Evolutionary conservation across 495 filamentous ascomycete genomes (phyloP).

Genomic region (Xanthoparmelia taractica): DNA sequence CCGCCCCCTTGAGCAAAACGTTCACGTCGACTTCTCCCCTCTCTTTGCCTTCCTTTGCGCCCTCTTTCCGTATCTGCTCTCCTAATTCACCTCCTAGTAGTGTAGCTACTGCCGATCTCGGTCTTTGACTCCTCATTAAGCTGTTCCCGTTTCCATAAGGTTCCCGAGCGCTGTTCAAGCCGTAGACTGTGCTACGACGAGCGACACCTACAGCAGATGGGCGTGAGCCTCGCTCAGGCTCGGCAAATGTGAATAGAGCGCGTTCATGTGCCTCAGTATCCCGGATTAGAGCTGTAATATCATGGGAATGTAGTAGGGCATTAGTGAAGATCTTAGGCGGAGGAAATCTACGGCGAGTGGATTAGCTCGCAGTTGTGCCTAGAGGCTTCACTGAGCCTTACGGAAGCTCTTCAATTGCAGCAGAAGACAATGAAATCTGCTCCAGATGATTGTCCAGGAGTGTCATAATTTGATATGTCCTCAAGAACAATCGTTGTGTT

Average conservation of each 20-base stretch:
- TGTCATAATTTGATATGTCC: conserved; percentile 44
- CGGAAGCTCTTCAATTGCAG: conserved; percentile 78
- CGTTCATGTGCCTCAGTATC: conserved; percentile 95
- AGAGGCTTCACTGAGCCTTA: conserved; percentile 35
- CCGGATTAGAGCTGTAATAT: conserved; percentile 89
- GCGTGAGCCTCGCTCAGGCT: conserved; percentile 27
- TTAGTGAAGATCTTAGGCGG: conserved; percentile 94
- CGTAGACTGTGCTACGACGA: conserved; percentile 42
- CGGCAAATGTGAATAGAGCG: conserved; percentile 83
- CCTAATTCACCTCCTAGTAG: conserved; percentile 84
- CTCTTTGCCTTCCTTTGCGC: conserved; percentile 40
- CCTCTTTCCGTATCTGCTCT: conserved; percentile 61
- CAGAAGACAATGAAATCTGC: conserved; percentile 77
- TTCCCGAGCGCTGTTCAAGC: conserved; percentile 35
- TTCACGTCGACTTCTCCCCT: conserved; percentile 78
- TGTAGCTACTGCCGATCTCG: conserved; percentile 80
- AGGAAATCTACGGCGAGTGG: conserved; percentile 55
- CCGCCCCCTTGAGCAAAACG: conserved; percentile 74
- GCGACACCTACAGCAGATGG: conserved; percentile 37
- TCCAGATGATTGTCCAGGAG: conserved; percentile 79
- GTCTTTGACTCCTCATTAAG: conserved; percentile 49
- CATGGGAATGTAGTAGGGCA: conserved; percentile 74
- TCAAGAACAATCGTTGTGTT: neutral
- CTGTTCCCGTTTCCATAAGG: conserved; percentile 46
- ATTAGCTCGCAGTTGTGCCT: conserved; percentile 7